phyloP scores from a whole-genome alignment of 345 rosid genomes.

The Lagerstroemia speciosa region DNA sequence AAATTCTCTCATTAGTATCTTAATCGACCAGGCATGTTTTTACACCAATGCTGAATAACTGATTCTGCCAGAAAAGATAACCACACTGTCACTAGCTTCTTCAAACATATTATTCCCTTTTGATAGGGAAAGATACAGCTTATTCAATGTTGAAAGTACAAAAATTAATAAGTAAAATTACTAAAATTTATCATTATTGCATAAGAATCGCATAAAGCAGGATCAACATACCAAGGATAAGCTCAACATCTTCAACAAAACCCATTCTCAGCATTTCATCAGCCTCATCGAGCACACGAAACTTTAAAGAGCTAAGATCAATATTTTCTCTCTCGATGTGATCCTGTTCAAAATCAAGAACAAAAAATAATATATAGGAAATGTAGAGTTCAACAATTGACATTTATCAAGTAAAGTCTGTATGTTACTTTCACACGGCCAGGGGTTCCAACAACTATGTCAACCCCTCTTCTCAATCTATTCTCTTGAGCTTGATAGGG shows the following conservation, averaged over 20 bases:
- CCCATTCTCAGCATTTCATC: conserved; percentile 99
- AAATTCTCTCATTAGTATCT: not conserved
- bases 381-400: not conserved
- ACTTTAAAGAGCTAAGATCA: conserved; percentile 54
- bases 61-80: not conserved
- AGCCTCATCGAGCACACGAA: conserved; percentile 96
- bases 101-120: not conserved
- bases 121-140: not conserved
- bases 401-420: not conserved
- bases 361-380: not conserved
- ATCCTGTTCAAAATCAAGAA: conserved; percentile 38
- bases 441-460: conserved; percentile 88
- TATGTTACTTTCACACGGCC: conserved; percentile 76
- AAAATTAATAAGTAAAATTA: not conserved
- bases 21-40: not conserved
- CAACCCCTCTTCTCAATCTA: conserved; percentile 73
- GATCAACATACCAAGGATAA: conserved; percentile 58
- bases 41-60: not conserved
- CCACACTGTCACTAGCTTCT: not conserved
- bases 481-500: conserved; percentile 51
- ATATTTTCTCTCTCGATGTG: conserved; percentile 69
- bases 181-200: not conserved
- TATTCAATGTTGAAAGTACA: not conserved
- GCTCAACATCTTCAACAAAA: conserved; percentile 93
- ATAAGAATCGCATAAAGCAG: not conserved